Percentiles rank a stretch among this genome's conserved stretches.
Conservation (phyloP, 768 basidiomycete species). For the Porphyrellus cyaneotinctus region DNA sequence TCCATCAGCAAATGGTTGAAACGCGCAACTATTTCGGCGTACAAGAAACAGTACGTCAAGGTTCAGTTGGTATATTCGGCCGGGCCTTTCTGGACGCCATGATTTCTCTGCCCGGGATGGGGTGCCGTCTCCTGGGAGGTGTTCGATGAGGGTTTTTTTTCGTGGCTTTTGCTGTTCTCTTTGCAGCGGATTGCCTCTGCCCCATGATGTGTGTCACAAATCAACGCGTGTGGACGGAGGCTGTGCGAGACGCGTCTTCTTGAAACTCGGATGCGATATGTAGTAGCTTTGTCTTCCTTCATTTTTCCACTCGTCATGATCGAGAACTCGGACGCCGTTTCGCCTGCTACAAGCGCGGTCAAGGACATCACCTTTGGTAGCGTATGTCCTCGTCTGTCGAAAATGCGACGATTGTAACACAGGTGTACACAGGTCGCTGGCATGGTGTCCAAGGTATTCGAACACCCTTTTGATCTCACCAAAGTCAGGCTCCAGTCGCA, state of each 20-base stretch:
- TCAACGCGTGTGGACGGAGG: too few species aligned
- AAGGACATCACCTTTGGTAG: slow-evolving; percentile 59
- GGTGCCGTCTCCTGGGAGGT: too few species aligned
- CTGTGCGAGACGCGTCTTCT: too few species aligned
- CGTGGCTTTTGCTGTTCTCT: not conserved
- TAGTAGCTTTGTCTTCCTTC: not conserved
- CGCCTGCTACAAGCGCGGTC: slow-evolving; percentile 22
- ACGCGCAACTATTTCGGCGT: not conserved
- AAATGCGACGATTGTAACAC: not conserved
- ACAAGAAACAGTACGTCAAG: slow-evolving; percentile 5
- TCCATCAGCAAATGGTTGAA: not conserved
- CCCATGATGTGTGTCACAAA: not conserved
- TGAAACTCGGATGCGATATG: too few species aligned
- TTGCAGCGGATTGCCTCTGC: not conserved
- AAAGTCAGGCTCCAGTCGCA: slow-evolving; percentile 94
- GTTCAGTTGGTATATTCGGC: slow-evolving; percentile 7
- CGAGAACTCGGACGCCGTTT: slow-evolving; percentile 15
- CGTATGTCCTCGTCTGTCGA: slow-evolving; percentile 35
- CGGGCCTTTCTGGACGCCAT: not conserved
- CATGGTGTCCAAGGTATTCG: slow-evolving; percentile 80
- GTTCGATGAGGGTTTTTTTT: too few species aligned
- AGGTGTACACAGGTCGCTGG: slow-evolving; percentile 61
- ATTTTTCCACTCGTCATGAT: slow-evolving; percentile 14
- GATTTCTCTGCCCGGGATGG: not conserved
- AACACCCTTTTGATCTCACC: slow-evolving; percentile 93